These are phyloP conservation scores for Kwoniella dejecticola DNA, from an alignment of 768 basidiomycete genomes.

Conservation along the genomic window DNA sequence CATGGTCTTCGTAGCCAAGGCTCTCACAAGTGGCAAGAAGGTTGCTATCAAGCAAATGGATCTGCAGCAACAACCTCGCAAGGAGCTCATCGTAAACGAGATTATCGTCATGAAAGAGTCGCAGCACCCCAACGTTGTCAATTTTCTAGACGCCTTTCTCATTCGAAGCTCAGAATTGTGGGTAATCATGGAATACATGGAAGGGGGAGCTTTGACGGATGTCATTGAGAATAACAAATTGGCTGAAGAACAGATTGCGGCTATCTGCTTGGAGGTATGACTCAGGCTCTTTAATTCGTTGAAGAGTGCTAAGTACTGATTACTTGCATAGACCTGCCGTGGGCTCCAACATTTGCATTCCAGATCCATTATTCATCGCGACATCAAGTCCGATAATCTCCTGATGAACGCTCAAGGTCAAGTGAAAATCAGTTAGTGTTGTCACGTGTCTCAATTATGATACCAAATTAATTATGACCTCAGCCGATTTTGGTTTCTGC, in stretches of 20 bases:
- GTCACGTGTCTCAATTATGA: not conserved
- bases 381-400: conserved; percentile 96
- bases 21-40: conserved; percentile 75
- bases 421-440: conserved; percentile 92
- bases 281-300: not conserved
- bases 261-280: conserved; percentile 84
- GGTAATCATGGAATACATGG: conserved; percentile 99
- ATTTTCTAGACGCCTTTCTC: conserved; percentile 87
- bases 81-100: conserved; percentile 97
- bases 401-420: conserved; percentile 86
- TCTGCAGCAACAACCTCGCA: conserved; percentile 87
- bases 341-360: conserved; percentile 89
- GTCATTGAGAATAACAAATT: conserved; percentile 96
- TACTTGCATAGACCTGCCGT: conserved; percentile 75
- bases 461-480: not conserved
- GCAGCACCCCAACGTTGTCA: conserved; percentile 95
- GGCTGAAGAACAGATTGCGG: conserved; percentile 91
- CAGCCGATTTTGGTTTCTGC: conserved; percentile 96
- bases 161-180: conserved; percentile 86
- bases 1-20: conserved; percentile 96
- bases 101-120: conserved; percentile 99
- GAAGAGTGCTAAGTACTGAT: not conserved
- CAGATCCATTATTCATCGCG: conserved; percentile 92
- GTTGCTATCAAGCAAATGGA: conserved; percentile 99
- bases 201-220: conserved; percentile 88